Conservation (phyloP, 2,329 filamentous ascomycete genomes). For the Ceratocystis diversiconidia region DNA sequence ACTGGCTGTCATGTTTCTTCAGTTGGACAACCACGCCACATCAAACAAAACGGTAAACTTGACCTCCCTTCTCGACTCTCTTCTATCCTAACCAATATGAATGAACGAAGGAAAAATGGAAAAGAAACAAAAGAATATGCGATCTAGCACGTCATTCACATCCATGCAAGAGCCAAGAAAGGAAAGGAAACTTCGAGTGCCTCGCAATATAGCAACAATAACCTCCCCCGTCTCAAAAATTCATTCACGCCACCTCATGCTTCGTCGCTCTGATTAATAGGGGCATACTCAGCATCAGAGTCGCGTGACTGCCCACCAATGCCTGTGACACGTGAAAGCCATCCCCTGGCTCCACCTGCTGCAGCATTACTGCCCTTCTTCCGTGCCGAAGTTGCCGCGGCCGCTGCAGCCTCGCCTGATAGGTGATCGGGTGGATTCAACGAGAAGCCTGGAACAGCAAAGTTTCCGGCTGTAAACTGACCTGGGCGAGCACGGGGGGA, state of each 20-base stretch:
- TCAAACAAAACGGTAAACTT: neutral
- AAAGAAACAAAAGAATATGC: neutral
- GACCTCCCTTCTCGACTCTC: neutral
- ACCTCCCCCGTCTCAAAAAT: neutral
- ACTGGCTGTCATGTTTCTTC: neutral
- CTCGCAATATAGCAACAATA: neutral
- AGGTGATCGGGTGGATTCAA: conserved; percentile 55
- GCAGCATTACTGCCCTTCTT: neutral
- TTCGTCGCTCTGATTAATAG: conserved; percentile 31
- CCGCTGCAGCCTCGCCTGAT: conserved; percentile 21
- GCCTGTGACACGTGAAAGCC: conserved; percentile 32
- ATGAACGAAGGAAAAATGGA: neutral
- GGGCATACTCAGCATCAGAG: conserved; percentile 28
- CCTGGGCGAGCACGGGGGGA: conserved; percentile 49
- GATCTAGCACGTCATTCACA: neutral
- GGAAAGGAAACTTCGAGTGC: neutral
- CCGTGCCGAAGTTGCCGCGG: neutral
- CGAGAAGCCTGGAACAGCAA: conserved; percentile 52
- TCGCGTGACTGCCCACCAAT: conserved; percentile 26
- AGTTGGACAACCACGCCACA: neutral
- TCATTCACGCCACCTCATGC: neutral
- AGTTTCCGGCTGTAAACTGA: conserved; percentile 36
- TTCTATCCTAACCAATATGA: neutral
- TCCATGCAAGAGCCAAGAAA: neutral
- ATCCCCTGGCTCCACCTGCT: conserved; percentile 28